A percentile compares a stretch with the other conserved stretches of the same genome.
phyloP scores from a whole-genome alignment of 2,329 filamentous ascomycete species.

The Colletotrichum sp. region DNA sequence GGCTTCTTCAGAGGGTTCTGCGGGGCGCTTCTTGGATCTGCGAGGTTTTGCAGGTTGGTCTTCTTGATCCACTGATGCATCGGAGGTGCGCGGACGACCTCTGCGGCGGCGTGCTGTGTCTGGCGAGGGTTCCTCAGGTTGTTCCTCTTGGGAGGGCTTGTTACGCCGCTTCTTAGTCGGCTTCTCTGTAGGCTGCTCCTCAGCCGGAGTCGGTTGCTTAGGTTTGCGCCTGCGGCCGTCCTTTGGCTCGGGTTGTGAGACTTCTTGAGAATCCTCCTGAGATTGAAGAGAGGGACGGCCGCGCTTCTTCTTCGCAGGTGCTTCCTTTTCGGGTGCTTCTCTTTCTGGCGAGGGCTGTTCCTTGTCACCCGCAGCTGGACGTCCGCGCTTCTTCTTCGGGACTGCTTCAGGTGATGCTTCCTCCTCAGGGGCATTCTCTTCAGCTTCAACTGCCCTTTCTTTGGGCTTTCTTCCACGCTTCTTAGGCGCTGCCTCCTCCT shows the following conservation, averaged over 20 bases:
- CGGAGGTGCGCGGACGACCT: constrained; percentile 20
- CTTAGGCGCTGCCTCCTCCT: constrained; percentile 7
- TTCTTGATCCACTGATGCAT: constrained; percentile 14
- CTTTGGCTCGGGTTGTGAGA: not conserved
- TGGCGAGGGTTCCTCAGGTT: constrained; percentile 1
- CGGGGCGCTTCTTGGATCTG: constrained; percentile 8
- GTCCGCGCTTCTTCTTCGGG: constrained; percentile 23
- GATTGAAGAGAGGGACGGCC: not conserved
- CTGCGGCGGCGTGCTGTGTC: constrained; percentile 16
- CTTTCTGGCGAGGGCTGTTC: constrained; percentile 16
- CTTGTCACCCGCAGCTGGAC: constrained; percentile 12
- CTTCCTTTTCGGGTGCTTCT: not conserved
- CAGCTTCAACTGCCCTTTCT: not conserved
- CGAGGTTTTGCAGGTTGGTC: constrained; percentile 12
- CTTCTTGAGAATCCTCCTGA: constrained; percentile 15
- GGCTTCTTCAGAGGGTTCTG: not conserved
- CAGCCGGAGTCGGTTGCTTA: not conserved
- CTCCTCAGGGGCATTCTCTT: not conserved
- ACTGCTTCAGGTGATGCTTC: not conserved
- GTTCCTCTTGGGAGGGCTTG: not conserved
- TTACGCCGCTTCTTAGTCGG: not conserved
- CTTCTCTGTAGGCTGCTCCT: not conserved
- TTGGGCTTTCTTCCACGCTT: constrained; percentile 4
- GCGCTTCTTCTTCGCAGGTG: not conserved
- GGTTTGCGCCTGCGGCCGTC: not conserved